Evolutionary conservation across 1,284 basidiomycete genomes (phyloP).

Genomic region (Malassezia brasiliensis): DNA sequence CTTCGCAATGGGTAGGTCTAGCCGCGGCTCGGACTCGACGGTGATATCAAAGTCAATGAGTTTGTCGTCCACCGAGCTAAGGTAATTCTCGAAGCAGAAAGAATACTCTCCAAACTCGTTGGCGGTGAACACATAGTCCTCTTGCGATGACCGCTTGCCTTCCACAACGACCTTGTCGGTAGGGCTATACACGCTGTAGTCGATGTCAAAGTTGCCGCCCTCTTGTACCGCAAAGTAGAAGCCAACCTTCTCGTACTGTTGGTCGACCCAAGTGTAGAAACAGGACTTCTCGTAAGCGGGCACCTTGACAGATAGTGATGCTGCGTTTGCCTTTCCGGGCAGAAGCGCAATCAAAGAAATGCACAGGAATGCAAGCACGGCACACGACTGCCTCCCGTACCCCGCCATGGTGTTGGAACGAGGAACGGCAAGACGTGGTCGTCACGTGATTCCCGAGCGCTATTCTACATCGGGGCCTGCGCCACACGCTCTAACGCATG

Average conservation of each 20-base stretch:
- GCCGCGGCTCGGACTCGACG: constrained; percentile 43
- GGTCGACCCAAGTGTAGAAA: constrained; percentile 95
- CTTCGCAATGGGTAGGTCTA: constrained; percentile 36
- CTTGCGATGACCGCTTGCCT: constrained; percentile 77
- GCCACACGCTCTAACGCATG: neutral
- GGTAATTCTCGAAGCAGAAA: constrained; percentile 94
- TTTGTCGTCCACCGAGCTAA: constrained; percentile 34
- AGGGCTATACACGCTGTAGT: constrained; percentile 85
- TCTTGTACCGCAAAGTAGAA: constrained; percentile 72
- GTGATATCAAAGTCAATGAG: constrained; percentile 48
- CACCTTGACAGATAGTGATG: constrained; percentile 79
- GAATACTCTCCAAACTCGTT: constrained; percentile 88
- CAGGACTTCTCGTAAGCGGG: constrained; percentile 77
- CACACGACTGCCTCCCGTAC: neutral
- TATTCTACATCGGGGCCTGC: neutral
- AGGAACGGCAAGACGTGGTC: neutral
- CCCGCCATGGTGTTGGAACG: constrained; percentile 3
- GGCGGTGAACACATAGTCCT: constrained; percentile 93
- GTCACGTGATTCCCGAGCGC: neutral
- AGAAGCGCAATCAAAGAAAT: neutral
- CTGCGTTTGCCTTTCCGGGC: constrained; percentile 23
- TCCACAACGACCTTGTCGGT: constrained; percentile 74
- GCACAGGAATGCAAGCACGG: neutral
- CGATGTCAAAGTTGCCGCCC: constrained; percentile 91
- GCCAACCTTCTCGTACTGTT: constrained; percentile 78